Evolutionary conservation across 495 filamentous ascomycete species (phyloP).

Genomic region (Annulohypoxylon maeteangense): DNA sequence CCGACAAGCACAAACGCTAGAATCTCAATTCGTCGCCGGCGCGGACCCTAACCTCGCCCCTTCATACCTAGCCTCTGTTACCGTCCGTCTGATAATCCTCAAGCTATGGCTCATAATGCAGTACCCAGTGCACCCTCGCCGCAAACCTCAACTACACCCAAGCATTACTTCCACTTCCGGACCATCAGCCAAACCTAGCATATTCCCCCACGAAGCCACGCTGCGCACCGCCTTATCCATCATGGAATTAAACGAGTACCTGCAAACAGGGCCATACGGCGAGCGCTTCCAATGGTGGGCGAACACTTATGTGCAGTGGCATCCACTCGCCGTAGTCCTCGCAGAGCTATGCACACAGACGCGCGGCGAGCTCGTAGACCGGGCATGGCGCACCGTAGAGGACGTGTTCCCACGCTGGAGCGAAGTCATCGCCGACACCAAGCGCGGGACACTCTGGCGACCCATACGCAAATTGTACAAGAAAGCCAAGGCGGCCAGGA

Average conservation of each 20-base stretch:
- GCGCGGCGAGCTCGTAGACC: conserved; percentile 66
- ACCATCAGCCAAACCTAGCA: not conserved
- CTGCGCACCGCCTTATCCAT: conserved; percentile 50
- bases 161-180: not conserved
- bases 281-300: conserved; percentile 48
- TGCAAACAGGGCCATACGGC: conserved; percentile 34
- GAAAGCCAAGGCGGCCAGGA: conserved; percentile 64
- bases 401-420: conserved; percentile 66
- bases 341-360: conserved; percentile 72
- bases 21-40: conserved; percentile 42
- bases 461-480: conserved; percentile 72
- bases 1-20: conserved; percentile 42
- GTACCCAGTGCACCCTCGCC: conserved; percentile 63
- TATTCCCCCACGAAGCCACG: conserved; percentile 42
- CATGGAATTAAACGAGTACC: conserved; percentile 44
- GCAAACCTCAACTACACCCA: not conserved
- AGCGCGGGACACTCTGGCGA: conserved; percentile 71
- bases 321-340: conserved; percentile 74
- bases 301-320: conserved; percentile 77
- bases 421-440: conserved; percentile 60
- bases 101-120: conserved; percentile 73
- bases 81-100: conserved; percentile 64
- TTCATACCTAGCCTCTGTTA: conserved; percentile 45
- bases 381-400: conserved; percentile 71
- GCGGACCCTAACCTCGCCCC: conserved; percentile 41